A percentile compares a stretch with the other conserved stretches of the same genome.
Evolutionary conservation across 2,329 filamentous ascomycete species (phyloP).

Genomic region (Pseudogymnoascus pannorum): DNA sequence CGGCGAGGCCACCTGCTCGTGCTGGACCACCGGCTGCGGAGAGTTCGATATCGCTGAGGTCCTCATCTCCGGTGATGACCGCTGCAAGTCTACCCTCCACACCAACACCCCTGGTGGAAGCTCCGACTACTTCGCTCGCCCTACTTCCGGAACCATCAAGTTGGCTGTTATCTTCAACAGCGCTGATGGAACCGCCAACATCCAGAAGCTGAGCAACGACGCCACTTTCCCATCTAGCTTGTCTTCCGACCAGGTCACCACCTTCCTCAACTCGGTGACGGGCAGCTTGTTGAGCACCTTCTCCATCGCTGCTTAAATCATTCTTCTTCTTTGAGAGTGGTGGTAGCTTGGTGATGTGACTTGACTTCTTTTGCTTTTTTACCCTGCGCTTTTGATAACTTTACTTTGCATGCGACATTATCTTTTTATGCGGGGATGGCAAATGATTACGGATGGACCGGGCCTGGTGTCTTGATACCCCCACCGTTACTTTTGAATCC

Average conservation of each 20-base stretch:
- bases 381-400: not conserved
- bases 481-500: not conserved
- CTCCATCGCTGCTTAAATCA: not conserved
- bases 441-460: not conserved
- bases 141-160: constrained; percentile 51
- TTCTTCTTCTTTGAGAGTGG: not conserved
- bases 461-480: not conserved
- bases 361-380: not conserved
- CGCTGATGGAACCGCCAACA: constrained; percentile 42
- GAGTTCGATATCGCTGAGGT: constrained; percentile 73
- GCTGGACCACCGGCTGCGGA: constrained; percentile 69
- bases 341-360: not conserved
- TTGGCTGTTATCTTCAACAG: constrained; percentile 56
- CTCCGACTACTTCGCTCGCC: constrained; percentile 65
- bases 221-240: constrained; percentile 36
- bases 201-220: constrained; percentile 43
- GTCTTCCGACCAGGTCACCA: constrained; percentile 31
- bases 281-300: not conserved
- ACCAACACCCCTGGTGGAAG: constrained; percentile 55
- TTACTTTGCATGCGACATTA: not conserved
- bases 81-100: constrained; percentile 66
- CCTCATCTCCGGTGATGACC: constrained; percentile 54
- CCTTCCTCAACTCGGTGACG: not conserved
- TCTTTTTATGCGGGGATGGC: not conserved
- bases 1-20: constrained; percentile 54